Percentiles rank a stretch among this genome's conserved stretches.
phyloP scores from a whole-genome alignment of 1,284 basidiomycete genomes.

The Gomphus bonarii region DNA sequence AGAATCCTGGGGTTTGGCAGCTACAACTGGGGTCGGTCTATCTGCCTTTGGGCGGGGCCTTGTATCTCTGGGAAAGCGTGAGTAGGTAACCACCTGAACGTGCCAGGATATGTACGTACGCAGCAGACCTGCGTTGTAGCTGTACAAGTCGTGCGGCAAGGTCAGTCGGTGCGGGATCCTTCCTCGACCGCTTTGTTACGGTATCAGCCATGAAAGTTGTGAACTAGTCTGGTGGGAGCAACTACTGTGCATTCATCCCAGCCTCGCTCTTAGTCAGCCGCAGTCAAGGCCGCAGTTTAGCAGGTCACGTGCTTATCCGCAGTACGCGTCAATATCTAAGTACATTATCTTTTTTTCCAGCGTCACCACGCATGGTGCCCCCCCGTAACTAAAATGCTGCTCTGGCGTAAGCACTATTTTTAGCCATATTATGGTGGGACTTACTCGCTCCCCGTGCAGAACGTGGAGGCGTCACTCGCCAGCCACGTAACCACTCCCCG shows the following conservation, averaged over 20 bases:
- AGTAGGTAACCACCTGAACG: slow-evolving; percentile 6
- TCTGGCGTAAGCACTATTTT: neutral
- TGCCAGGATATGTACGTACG: slow-evolving; percentile 28
- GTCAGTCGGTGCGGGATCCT: slow-evolving; percentile 41
- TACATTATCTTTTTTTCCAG: neutral
- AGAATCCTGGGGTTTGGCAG: slow-evolving; percentile 5
- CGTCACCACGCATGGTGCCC: slow-evolving; percentile 60
- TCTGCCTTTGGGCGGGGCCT: slow-evolving; percentile 38
- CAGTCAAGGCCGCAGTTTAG: slow-evolving; percentile 10
- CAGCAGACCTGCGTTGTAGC: slow-evolving; percentile 51
- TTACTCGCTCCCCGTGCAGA: slow-evolving; percentile 68
- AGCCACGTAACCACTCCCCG: slow-evolving; percentile 73
- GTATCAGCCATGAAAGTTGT: slow-evolving; percentile 9
- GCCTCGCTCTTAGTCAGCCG: slow-evolving; percentile 5
- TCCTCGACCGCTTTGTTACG: slow-evolving; percentile 7
- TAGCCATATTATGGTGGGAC: slow-evolving; percentile 21
- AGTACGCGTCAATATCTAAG: slow-evolving; percentile 2
- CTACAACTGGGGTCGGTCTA: slow-evolving; percentile 25
- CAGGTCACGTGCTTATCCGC: slow-evolving; percentile 7
- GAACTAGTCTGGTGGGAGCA: slow-evolving; percentile 6
- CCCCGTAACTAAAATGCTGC: slow-evolving; percentile 59
- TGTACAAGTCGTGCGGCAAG: slow-evolving; percentile 57
- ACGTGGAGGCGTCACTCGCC: slow-evolving; percentile 68
- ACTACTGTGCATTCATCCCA: slow-evolving; percentile 11
- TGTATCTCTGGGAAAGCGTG: slow-evolving; percentile 28